Evolutionary conservation across 345 rosid genomes (phyloP).

Genomic region (Microcos paniculata): DNA sequence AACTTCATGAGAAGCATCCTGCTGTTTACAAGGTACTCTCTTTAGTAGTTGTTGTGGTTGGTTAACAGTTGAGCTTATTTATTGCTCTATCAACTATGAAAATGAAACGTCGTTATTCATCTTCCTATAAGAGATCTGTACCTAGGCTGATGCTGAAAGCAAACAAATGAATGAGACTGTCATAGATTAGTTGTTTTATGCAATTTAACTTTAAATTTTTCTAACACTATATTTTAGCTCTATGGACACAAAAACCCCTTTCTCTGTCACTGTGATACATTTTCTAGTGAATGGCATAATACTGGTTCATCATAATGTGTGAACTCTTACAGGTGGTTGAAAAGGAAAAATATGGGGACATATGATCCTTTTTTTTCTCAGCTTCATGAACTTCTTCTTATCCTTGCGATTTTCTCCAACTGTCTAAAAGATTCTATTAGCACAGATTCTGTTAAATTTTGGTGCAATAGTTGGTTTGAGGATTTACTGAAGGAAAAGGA

Average conservation of each 20-base stretch:
- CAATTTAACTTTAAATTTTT: background rate
- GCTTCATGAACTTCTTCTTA: background rate
- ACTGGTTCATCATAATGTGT: background rate
- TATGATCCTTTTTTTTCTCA: background rate
- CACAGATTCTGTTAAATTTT: background rate
- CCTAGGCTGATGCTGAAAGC: background rate
- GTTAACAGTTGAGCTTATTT: background rate
- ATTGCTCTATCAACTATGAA: background rate
- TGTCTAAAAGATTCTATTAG: background rate
- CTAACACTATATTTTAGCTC: background rate
- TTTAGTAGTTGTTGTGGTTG: background rate
- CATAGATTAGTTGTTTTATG: background rate
- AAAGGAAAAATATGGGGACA: background rate
- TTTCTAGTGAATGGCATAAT: background rate
- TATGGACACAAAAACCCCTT: background rate
- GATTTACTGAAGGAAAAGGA: background rate
- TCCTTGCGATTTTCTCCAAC: background rate
- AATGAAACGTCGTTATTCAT: background rate
- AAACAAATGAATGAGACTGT: background rate
- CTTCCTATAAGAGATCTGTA: background rate
- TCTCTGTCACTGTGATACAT: background rate
- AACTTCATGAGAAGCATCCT: conserved; percentile 68
- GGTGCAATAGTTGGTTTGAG: background rate
- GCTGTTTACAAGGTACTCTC: conserved; percentile 65
- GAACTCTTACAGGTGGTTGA: background rate